A percentile compares a stretch with the other conserved stretches of the same genome.
Evolutionary conservation across 2,329 filamentous ascomycete species (phyloP).

Genomic region (Talaromyces pinophilus): DNA sequence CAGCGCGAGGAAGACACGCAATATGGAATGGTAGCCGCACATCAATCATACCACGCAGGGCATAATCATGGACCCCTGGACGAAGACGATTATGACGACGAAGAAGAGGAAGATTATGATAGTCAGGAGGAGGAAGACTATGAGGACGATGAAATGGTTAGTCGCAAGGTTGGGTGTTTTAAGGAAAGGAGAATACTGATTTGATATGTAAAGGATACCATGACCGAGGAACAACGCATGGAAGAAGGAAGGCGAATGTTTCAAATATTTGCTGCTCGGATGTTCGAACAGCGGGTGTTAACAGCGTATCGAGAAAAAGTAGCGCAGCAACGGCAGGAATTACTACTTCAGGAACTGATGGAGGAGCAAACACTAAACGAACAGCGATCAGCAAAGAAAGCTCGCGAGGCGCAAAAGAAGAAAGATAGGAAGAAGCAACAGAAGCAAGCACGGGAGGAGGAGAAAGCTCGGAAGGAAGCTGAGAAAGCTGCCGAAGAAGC

Average conservation of each 20-base stretch:
- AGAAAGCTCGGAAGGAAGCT: slow-evolving; percentile 82
- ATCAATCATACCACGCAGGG: slow-evolving; percentile 63
- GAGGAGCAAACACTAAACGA: slow-evolving; percentile 77
- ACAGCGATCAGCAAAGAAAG: slow-evolving; percentile 86
- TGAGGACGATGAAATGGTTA: slow-evolving; percentile 66
- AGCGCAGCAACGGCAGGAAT: slow-evolving; percentile 84
- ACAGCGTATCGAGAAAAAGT: slow-evolving; percentile 98
- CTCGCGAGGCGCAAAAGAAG: slow-evolving; percentile 89
- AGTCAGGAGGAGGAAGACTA: slow-evolving; percentile 66
- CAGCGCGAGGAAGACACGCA: slow-evolving; percentile 90
- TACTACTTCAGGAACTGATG: slow-evolving; percentile 85
- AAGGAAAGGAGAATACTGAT: slow-evolving; percentile 36
- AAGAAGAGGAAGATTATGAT: slow-evolving; percentile 74
- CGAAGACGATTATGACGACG: slow-evolving; percentile 71
- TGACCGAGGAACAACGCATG: slow-evolving; percentile 99
- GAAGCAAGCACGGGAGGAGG: slow-evolving; percentile 85
- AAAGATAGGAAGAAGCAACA: slow-evolving; percentile 92
- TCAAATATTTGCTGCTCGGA: slow-evolving; percentile 96
- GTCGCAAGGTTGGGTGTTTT: slow-evolving; percentile 25
- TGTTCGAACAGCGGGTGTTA: slow-evolving; percentile 97
- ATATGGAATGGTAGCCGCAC: slow-evolving; percentile 61
- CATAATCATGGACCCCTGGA: slow-evolving; percentile 77
- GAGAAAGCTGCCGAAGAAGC: slow-evolving; percentile 88
- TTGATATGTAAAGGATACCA: slow-evolving; percentile 66
- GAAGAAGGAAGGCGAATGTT: slow-evolving; percentile 98